Evolutionary conservation across 352 stramenopile genomes (phyloP).

Genomic region (Pythium chondricola): DNA sequence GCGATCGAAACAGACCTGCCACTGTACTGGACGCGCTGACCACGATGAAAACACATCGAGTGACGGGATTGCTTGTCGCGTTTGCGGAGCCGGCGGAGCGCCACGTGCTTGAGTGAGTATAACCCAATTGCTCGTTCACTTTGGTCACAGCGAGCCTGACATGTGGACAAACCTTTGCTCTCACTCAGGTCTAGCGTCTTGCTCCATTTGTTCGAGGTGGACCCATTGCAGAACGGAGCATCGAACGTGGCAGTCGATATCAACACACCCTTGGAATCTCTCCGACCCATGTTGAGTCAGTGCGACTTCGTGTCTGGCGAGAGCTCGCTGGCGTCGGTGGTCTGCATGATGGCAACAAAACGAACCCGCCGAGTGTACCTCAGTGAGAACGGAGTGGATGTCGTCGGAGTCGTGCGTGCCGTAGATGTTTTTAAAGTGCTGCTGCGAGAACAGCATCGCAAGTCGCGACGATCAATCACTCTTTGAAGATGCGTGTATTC

Average conservation of each 20-base stretch:
- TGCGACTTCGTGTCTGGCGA: constrained; percentile 20
- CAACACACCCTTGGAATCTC: too few species aligned
- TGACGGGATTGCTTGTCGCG: constrained; percentile 19
- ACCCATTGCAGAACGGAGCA: too few species aligned
- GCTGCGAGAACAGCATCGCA: constrained; percentile 39
- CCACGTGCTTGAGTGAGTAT: constrained; percentile 1
- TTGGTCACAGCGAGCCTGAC: too few species aligned
- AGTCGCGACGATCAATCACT: constrained; percentile 9
- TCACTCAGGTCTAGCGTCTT: too few species aligned
- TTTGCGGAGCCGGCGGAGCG: background rate
- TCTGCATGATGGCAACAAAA: constrained; percentile 37
- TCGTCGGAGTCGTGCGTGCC: constrained; percentile 36
- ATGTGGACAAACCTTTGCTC: too few species aligned
- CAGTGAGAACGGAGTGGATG: constrained; percentile 7
- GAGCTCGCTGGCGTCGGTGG: constrained; percentile 34
- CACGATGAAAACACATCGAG: constrained; percentile 21
- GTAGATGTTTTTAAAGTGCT: constrained; percentile 47
- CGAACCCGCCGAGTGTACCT: constrained; percentile 30
- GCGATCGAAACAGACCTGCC: background rate
- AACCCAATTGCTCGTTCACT: too few species aligned
- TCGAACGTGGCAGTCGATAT: too few species aligned
- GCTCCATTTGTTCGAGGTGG: too few species aligned
- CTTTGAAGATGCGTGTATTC: too few species aligned
- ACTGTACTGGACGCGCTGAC: constrained; percentile 26
- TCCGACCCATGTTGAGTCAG: too few species aligned